phyloP scores from a whole-genome alignment of 805 yeast genomes.

The Ogataea ganodermae region DNA sequence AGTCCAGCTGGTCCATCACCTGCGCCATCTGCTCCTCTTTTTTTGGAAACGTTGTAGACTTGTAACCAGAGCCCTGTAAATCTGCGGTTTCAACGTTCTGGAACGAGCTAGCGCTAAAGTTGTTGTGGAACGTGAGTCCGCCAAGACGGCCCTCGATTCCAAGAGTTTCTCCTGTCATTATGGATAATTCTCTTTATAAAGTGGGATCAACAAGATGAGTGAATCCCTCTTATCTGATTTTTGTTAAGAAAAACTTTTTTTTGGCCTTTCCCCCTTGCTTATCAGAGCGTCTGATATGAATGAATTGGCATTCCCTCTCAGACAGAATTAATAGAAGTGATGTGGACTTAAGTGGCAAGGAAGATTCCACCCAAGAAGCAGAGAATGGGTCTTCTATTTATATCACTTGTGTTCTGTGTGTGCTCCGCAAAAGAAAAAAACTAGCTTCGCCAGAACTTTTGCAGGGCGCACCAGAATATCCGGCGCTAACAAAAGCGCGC shows the following conservation, averaged over 20 bases:
- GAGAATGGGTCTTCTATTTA: neutral
- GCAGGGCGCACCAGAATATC: neutral
- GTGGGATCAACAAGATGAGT: neutral
- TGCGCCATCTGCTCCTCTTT: conserved; percentile 77
- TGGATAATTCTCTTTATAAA: neutral
- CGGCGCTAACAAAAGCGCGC: neutral
- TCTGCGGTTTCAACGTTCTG: conserved; percentile 35
- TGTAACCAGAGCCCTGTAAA: conserved; percentile 56
- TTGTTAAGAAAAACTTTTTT: neutral
- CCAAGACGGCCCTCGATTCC: conserved; percentile 16
- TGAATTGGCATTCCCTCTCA: neutral
- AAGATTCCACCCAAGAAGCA: neutral
- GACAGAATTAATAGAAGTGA: neutral
- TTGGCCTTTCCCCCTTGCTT: neutral
- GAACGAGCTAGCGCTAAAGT: conserved; percentile 38
- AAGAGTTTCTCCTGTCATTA: conserved; percentile 3
- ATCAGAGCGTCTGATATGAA: neutral
- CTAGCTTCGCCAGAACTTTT: neutral
- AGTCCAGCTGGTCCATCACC: conserved; percentile 80
- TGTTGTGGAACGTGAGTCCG: conserved; percentile 36
- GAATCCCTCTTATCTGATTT: neutral
- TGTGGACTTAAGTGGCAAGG: too few relatives aligned
- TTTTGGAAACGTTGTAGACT: conserved; percentile 73
- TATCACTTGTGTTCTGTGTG: neutral
- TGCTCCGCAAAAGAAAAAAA: neutral